Evolutionary conservation across 805 yeast genomes (phyloP), one percentile per base, ranked within the genome.

Genomic region (Monosporozyma siamensis): DNA sequence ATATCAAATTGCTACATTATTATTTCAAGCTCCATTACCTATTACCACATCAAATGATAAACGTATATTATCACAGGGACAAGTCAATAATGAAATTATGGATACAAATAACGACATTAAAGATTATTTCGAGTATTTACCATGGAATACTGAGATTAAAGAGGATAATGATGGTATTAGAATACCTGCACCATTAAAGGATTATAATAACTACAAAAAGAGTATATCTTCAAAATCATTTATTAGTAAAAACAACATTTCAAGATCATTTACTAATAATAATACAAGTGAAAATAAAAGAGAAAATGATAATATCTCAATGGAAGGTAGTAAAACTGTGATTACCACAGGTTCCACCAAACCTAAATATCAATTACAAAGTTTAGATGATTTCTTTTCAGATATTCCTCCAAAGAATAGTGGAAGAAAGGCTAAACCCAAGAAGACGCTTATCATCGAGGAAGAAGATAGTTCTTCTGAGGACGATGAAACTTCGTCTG

Each of bases 361-460:
- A 10, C 34, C 32, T 21, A 69, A 67, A 42, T 80, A 77, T 53
- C 73, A 75, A 45, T 61, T 83, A 30, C 95, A 86, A 58, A 82
- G 89, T 44, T 64, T 89, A 44, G 97, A 89, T 55, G 97, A 89
- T 47, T 89, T 89, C 58, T 79, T 89, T 51, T 82, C 74, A 2
- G 71, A 71, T 45, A 63, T 72, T 11, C 63, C 69, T 15, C 49
- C 53, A n/a, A 11, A 21, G 20, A 23, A 22, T 6, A 5, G 21
- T 6, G 29, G 8, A 1, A 20, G 11, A 9, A 10, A 15, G 7
- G 14, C 34, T 3, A 22, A 10, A n/a, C 66, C 57, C 3, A 66
- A 54, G 14, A 24, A 9, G 18, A 14, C 17, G 10, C 11, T 22
- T 15, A 38, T 14, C 8, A 11, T 29, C 1, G 65, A 53, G 7